Conservation (phyloP, 140 eudicot genomes). For the Bidens hawaiensis region DNA sequence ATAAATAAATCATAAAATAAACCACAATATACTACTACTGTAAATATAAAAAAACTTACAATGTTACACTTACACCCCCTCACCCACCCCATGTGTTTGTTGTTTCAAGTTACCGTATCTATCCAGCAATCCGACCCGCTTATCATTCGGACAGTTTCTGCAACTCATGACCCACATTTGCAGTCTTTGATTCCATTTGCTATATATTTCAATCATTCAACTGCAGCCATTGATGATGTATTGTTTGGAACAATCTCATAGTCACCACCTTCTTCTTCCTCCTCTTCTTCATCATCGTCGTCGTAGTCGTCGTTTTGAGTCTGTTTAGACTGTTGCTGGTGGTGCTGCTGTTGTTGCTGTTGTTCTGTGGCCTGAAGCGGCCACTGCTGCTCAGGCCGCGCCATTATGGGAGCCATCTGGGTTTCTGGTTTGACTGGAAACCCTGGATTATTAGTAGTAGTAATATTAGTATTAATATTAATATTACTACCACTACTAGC, state of each 20-base stretch:
- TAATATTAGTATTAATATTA: too few relatives aligned
- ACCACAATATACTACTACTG: conserved; percentile 41
- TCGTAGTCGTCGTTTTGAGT: too few relatives aligned
- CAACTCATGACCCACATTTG: conserved; percentile 48
- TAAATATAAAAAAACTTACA: conserved; percentile 36
- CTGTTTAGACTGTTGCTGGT: too few relatives aligned
- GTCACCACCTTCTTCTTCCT: conserved; percentile 50
- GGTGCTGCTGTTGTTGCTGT: conserved; percentile 11
- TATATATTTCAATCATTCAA: conserved; percentile 41
- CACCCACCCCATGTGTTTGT: conserved; percentile 34
- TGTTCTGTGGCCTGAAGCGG: conserved; percentile 33
- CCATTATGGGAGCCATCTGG: conserved; percentile 59
- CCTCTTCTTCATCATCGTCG: conserved; percentile 43
- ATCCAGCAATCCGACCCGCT: conserved; percentile 36
- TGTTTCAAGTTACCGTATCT: conserved; percentile 19
- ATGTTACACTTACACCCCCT: conserved; percentile 37
- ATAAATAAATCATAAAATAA: conserved; percentile 55
- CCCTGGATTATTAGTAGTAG: conserved; percentile 12
- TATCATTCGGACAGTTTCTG: conserved; percentile 42
- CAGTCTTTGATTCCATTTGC: conserved; percentile 28
- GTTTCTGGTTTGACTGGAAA: conserved; percentile 31
- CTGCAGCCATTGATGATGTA: conserved; percentile 56
- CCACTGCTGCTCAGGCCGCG: conserved; percentile 84
- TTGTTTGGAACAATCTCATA: conserved; percentile 79
- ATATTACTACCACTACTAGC: neutral